A percentile compares a stretch with the other conserved stretches of the same genome.
Conservation (phyloP, 352 stramenopile species). For the Phytophthora agathidicida region DNA sequence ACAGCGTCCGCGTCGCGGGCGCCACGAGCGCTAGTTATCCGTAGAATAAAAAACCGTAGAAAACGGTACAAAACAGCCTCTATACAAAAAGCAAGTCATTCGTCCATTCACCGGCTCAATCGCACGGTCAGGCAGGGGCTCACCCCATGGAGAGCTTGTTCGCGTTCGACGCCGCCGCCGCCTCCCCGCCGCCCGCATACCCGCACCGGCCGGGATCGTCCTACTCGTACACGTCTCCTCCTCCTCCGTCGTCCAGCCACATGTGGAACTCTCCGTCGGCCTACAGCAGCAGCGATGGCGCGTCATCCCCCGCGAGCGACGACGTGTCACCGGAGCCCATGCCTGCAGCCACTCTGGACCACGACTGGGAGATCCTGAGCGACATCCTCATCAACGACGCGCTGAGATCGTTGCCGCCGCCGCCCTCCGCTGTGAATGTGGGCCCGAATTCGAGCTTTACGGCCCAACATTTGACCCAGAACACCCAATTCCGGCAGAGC, state of each 20-base stretch:
- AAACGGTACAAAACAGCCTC: too few species aligned
- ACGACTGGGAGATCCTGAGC: conserved; percentile 66
- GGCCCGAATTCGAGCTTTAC: not conserved
- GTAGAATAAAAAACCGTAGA: too few species aligned
- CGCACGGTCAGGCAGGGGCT: too few species aligned
- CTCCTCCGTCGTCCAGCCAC: not conserved
- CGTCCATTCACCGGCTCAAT: too few species aligned
- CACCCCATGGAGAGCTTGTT: too few species aligned
- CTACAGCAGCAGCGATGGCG: conserved; percentile 21
- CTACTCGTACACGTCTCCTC: conserved; percentile 7
- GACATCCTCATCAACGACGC: conserved; percentile 65
- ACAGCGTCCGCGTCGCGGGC: too few species aligned
- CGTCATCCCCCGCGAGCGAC: conserved; percentile 8
- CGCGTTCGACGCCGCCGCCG: too few species aligned
- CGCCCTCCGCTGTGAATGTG: not conserved
- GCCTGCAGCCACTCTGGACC: conserved; percentile 4
- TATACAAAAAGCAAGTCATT: too few species aligned
- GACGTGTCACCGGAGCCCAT: not conserved
- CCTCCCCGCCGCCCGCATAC: too few species aligned
- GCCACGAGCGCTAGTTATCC: too few species aligned
- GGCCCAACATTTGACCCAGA: conserved; percentile 1
- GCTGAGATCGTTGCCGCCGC: conserved; percentile 14
- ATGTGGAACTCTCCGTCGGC: conserved; percentile 13
- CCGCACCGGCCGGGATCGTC: too few species aligned
- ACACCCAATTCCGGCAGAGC: conserved; percentile 2